Base-by-base conservation (phyloP, 306 rosid genomes). In the Psophocarpus tetragonolobus region DNA sequence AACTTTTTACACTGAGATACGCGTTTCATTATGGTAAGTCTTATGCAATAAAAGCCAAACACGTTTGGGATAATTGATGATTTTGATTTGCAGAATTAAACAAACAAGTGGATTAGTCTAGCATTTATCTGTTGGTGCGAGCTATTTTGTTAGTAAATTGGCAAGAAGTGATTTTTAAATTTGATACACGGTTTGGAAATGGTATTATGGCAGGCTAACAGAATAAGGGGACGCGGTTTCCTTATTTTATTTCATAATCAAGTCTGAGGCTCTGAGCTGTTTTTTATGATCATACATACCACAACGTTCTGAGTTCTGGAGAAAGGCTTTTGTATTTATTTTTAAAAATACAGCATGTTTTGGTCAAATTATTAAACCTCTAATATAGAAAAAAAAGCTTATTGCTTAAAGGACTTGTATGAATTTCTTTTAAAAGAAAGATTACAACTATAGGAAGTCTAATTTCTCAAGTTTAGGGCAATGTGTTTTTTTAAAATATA, bases 251-350 rank as follows among this genome's bases (percentile, higher is more conserved):
- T n/a, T n/a, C n/a, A n/a, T n/a, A n/a, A n/a, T n/a, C n/a, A n/a
- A n/a, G n/a, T n/a, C n/a, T n/a, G n/a, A n/a, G n/a, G n/a, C n/a
- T 17, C 61, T 76, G 69, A 76, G 85, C 82, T 82, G 85, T 82
- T 39, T 42, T 54, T 63, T 62, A 14, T 71, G 18, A 48, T 71
- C 50, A 38, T 38, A 10, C 23, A 63, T 47, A 44, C 15, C 56
- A 0, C 66, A n/a, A 26, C 33, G 32, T 3, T 23, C 23, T 66
- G 35, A 13, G 29, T 30, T 41, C 3, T 29, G 35, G 48, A 12
- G 23, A 56, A 1, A 71, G 8, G 21, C 13, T 36, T 12, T 14
- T n/a, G n/a, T n/a, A n/a, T 6, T 12, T 36, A 18, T 50, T n/a
- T 36, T 12, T 1, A 13, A 71, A 13, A 58, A 29, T 20, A 60